Base-by-base conservation (phyloP, 1,284 basidiomycete genomes). In the Golubevia sp. region DNA sequence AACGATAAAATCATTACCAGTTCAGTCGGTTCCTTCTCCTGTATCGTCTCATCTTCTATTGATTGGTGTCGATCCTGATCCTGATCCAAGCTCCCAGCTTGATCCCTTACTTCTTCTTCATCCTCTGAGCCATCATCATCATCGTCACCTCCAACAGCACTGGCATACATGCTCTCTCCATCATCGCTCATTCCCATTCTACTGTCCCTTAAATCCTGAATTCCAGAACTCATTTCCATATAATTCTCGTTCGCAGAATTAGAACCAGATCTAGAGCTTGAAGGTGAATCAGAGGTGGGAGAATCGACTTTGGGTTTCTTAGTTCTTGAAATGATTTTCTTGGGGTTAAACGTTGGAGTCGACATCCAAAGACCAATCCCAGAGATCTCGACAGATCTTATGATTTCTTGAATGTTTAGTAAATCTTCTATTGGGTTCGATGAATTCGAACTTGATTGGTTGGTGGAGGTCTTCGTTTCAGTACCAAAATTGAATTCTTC, bases 221-320 rank as follows among this genome's bases (percentile, higher is more conserved):
- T 63, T 8, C 58, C 61, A 7, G 49, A 51, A 23, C 61, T 63
- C 58, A 60, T 61, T 44, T 58, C 58, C 61, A 63, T 63, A 34
- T 61, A 63, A 4, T 38, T 48, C 18, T 25, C 49, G 21, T 49
- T 34, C 27, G 3, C 15, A 18, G 53, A 30, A 49, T 58, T 38
- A 44, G 38, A 44, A 44, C 13, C 11, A 44, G 38, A 13, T 49
- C 34, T 18, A 58, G 34, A 11, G 38, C 57, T 49, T 58, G 30
- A 21, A 49, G 44, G n/a, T n/a, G n/a, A n/a, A n/a, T n/a, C n/a
- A n/a, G n/a, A n/a, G n/a, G n/a, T n/a, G n/a, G n/a, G n/a, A n/a
- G n/a, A n/a, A n/a, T n/a, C n/a, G n/a, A n/a, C n/a, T n/a, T n/a
- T n/a, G n/a, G n/a, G n/a, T n/a, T n/a, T n/a, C n/a, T n/a, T n/a